Evolutionary conservation across 352 stramenopile genomes (phyloP).

Genomic region (Globisporangium parvum): DNA sequence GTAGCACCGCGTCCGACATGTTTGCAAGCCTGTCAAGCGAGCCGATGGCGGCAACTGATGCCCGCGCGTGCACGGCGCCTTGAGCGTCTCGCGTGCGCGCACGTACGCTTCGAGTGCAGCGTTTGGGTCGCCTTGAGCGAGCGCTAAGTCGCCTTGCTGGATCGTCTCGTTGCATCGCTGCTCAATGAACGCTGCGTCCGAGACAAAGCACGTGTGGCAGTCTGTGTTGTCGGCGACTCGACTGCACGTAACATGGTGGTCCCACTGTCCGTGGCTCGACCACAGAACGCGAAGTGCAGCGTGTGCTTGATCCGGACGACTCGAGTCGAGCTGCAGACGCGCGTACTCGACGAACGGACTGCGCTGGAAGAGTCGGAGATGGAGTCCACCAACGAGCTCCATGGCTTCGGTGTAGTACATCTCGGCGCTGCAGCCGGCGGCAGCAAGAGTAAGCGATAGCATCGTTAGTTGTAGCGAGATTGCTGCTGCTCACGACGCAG

Average conservation of each 20-base stretch:
- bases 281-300: slow-evolving; percentile 37
- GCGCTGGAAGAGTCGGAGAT: slow-evolving; percentile 45
- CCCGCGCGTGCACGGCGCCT: neutral
- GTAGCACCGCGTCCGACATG: slow-evolving; percentile 29
- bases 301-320: slow-evolving; percentile 37
- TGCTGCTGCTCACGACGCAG: neutral
- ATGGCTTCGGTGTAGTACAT: slow-evolving; percentile 62
- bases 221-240: neutral
- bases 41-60: neutral
- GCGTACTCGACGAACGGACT: slow-evolving; percentile 61
- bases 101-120: slow-evolving; percentile 16
- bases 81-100: slow-evolving; percentile 6
- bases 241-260: neutral
- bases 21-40: slow-evolving; percentile 8
- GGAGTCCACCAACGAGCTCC: slow-evolving; percentile 54
- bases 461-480: neutral
- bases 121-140: slow-evolving; percentile 16
- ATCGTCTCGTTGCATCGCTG: slow-evolving; percentile 44
- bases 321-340: slow-evolving; percentile 48
- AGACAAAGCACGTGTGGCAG: slow-evolving; percentile 10
- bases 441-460: neutral
- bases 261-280: neutral
- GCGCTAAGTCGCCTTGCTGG: slow-evolving; percentile 29
- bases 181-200: slow-evolving; percentile 26
- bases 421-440: neutral